phyloP scores from a whole-genome alignment of 768 basidiomycete genomes.

The Panaeolus papilionaceus region DNA sequence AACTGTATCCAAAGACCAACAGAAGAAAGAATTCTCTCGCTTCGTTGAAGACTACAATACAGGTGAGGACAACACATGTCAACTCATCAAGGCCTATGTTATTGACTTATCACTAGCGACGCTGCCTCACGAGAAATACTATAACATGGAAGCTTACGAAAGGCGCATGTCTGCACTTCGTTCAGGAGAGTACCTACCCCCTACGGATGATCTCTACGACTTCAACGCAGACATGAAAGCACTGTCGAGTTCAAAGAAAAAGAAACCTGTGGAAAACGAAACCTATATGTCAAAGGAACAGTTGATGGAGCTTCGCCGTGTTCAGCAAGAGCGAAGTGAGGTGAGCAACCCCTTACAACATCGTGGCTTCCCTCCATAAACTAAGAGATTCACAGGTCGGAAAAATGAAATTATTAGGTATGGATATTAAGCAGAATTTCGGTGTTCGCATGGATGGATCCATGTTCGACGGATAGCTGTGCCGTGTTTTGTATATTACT shows the following conservation, averaged over 20 bases:
- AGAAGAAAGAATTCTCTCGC: slow-evolving; percentile 81
- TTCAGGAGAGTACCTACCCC: slow-evolving; percentile 82
- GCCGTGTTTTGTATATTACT: background rate
- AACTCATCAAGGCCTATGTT: background rate
- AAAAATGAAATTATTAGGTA: slow-evolving; percentile 86
- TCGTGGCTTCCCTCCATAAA: background rate
- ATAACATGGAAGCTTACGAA: slow-evolving; percentile 88
- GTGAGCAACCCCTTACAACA: slow-evolving; percentile 42
- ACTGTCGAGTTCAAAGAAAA: slow-evolving; percentile 73
- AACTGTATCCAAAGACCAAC: slow-evolving; percentile 83
- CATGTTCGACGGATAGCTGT: slow-evolving; percentile 34
- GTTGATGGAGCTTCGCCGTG: slow-evolving; percentile 77
- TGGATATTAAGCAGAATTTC: slow-evolving; percentile 86
- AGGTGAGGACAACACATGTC: slow-evolving; percentile 41
- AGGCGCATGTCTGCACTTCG: slow-evolving; percentile 84
- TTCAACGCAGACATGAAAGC: slow-evolving; percentile 85
- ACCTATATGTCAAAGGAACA: slow-evolving; percentile 82
- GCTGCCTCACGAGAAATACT: slow-evolving; percentile 94
- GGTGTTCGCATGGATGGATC: slow-evolving; percentile 86
- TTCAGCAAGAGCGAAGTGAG: slow-evolving; percentile 87
- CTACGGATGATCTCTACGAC: slow-evolving; percentile 77
- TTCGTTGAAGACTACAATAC: slow-evolving; percentile 89
- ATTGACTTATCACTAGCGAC: slow-evolving; percentile 62
- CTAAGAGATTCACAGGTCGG: slow-evolving; percentile 54
- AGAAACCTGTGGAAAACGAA: slow-evolving; percentile 68